Conservation (phyloP, 2,329 filamentous ascomycete species). For the Aureobasidium sp. region DNA sequence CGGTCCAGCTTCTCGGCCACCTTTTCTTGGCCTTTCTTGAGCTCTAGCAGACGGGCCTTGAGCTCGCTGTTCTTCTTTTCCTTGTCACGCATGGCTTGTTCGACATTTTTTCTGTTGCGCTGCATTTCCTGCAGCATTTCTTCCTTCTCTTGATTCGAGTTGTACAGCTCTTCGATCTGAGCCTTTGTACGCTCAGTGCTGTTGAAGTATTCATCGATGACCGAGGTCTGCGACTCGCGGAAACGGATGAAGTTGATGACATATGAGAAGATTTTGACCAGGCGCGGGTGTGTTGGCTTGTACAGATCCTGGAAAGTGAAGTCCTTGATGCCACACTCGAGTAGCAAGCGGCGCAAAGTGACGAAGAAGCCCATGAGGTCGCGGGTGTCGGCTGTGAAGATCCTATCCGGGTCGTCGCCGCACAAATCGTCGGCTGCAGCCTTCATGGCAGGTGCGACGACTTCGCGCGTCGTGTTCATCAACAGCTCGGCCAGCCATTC, state of each 20-base stretch:
- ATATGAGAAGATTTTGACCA: constrained; percentile 94
- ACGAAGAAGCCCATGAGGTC: constrained; percentile 96
- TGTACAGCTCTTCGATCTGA: constrained; percentile 77
- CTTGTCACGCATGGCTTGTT: constrained; percentile 76
- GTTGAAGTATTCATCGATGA: constrained; percentile 92
- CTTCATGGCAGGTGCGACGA: constrained; percentile 90
- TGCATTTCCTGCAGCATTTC: constrained; percentile 72
- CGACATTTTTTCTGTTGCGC: constrained; percentile 70
- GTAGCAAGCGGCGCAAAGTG: constrained; percentile 68
- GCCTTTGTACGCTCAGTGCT: constrained; percentile 79
- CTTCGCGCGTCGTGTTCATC: constrained; percentile 87
- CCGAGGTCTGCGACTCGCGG: constrained; percentile 79
- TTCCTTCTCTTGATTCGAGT: constrained; percentile 82
- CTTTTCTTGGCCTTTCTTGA: constrained; percentile 74
- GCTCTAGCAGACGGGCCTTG: constrained; percentile 71
- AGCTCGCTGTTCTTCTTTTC: constrained; percentile 78
- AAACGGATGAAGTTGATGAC: constrained; percentile 99
- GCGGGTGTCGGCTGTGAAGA: constrained; percentile 77
- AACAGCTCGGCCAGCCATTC: constrained; percentile 95
- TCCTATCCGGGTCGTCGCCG: constrained; percentile 69
- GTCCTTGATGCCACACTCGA: constrained; percentile 84
- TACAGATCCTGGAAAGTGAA: constrained; percentile 91
- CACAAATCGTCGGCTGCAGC: constrained; percentile 83
- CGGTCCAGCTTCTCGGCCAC: constrained; percentile 78
- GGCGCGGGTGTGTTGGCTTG: constrained; percentile 78